Evolutionary conservation across 208 protist genomes (phyloP).

Genomic region (Sergeia podlipaevii): DNA sequence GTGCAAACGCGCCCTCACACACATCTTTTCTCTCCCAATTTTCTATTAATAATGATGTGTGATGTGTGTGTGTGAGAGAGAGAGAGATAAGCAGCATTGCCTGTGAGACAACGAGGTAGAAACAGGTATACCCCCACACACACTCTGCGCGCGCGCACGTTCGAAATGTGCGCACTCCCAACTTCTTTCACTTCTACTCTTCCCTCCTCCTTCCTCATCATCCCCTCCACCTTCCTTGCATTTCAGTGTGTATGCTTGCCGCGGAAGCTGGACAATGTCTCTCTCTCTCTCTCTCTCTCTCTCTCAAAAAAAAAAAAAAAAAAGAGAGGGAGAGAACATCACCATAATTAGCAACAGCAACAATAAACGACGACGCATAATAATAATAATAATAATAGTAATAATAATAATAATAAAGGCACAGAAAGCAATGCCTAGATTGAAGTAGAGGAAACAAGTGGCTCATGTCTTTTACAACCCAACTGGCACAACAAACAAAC

Average conservation of each 20-base stretch:
- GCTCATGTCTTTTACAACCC: neutral
- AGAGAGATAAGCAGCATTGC: conserved; percentile 2
- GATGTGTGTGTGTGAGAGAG: neutral
- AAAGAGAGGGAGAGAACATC: conserved; percentile 4
- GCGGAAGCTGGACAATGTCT: too few species aligned
- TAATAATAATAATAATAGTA: conserved; percentile 3
- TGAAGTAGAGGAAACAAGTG: neutral
- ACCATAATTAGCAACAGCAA: conserved; percentile 1
- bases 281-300: too few species aligned
- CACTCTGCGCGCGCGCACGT: too few species aligned
- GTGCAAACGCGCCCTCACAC: too few species aligned
- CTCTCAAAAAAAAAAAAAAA: neutral
- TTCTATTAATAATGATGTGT: neutral
- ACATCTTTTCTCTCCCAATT: neutral
- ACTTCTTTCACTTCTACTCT: too few species aligned
- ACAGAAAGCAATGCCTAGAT: conserved; percentile 1
- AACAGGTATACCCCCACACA: neutral
- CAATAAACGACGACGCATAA: conserved; percentile 6
- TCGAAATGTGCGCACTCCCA: too few species aligned
- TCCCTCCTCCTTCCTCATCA: too few species aligned
- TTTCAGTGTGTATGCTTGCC: too few species aligned
- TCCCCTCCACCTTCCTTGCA: too few species aligned
- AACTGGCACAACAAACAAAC: conserved; percentile 3
- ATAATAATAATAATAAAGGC: conserved; percentile 5
- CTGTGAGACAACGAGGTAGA: conserved; percentile 6